Conservation (phyloP, 768 basidiomycete species). For the Leccinum fibrillosum region DNA sequence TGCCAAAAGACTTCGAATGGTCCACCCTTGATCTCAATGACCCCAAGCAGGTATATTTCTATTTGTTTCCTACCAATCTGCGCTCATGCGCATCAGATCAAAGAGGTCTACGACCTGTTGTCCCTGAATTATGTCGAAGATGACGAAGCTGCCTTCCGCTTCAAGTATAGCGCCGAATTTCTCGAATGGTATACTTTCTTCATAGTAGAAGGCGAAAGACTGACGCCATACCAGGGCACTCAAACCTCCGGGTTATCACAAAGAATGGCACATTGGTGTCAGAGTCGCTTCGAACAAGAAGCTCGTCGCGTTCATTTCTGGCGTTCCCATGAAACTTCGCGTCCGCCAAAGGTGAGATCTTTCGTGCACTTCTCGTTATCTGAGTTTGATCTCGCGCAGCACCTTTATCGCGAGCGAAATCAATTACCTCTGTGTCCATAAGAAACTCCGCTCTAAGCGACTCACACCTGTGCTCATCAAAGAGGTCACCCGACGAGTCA, state of each 20-base stretch:
- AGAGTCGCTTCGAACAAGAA: slow-evolving; percentile 88
- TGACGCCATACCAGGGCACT: slow-evolving; percentile 64
- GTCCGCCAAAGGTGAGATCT: slow-evolving; percentile 74
- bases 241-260: slow-evolving; percentile 87
- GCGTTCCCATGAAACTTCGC: slow-evolving; percentile 82
- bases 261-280: slow-evolving; percentile 96
- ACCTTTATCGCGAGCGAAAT: slow-evolving; percentile 79
- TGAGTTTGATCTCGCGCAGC: slow-evolving; percentile 36
- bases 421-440: slow-evolving; percentile 97
- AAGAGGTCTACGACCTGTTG: slow-evolving; percentile 89
- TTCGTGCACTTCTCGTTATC: not conserved
- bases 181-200: slow-evolving; percentile 65
- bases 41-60: slow-evolving; percentile 56
- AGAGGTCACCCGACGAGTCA: slow-evolving; percentile 90
- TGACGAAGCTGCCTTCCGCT: slow-evolving; percentile 92
- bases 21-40: slow-evolving; percentile 75
- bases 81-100: slow-evolving; percentile 47
- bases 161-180: slow-evolving; percentile 94
- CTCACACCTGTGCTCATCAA: slow-evolving; percentile 95
- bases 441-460: slow-evolving; percentile 93
- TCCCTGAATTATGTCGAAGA: slow-evolving; percentile 97
- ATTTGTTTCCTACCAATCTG: not conserved
- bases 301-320: slow-evolving; percentile 95
- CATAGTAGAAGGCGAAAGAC: not conserved
- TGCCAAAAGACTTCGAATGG: slow-evolving; percentile 96